Conservation (phyloP, 768 basidiomycete genomes). For the Termitomyces bulborhizus region DNA sequence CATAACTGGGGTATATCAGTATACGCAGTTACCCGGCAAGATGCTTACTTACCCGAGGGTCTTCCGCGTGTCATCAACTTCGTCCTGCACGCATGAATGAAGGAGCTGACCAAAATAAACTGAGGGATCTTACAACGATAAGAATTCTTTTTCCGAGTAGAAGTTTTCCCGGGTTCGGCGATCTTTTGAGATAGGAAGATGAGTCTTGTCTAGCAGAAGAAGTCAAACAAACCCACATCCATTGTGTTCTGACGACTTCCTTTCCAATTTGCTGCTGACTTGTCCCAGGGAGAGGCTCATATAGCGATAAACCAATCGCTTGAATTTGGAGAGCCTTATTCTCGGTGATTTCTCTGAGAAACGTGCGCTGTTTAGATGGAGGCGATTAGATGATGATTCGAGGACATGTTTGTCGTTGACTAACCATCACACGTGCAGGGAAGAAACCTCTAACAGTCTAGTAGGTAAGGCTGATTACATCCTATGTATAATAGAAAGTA, state of each 20-base stretch:
- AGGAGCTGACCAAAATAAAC: background rate
- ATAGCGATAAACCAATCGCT: slow-evolving; percentile 93
- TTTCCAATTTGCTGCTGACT: slow-evolving; percentile 69
- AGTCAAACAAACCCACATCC: slow-evolving; percentile 59
- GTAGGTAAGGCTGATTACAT: slow-evolving; percentile 12
- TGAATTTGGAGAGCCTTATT: slow-evolving; percentile 87
- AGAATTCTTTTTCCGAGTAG: slow-evolving; percentile 78
- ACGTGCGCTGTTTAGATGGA: slow-evolving; percentile 58
- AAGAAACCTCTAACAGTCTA: slow-evolving; percentile 72
- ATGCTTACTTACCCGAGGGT: slow-evolving; percentile 67
- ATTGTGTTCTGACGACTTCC: slow-evolving; percentile 93
- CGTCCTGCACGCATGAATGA: slow-evolving; percentile 47
- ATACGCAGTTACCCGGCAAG: background rate
- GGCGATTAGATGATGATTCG: background rate
- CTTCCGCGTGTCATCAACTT: slow-evolving; percentile 84
- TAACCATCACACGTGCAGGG: slow-evolving; percentile 85
- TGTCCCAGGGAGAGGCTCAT: slow-evolving; percentile 80
- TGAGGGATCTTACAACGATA: slow-evolving; percentile 59
- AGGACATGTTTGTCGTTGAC: background rate
- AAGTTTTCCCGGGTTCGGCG: slow-evolving; percentile 57
- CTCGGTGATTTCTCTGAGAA: slow-evolving; percentile 62
- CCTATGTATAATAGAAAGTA: slow-evolving; percentile 10
- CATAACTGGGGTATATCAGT: slow-evolving; percentile 55
- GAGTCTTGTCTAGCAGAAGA: slow-evolving; percentile 2
- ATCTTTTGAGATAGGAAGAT: slow-evolving; percentile 29